Evolutionary conservation across 2,329 filamentous ascomycete species (phyloP).

Genomic region (Fusarium sp.): DNA sequence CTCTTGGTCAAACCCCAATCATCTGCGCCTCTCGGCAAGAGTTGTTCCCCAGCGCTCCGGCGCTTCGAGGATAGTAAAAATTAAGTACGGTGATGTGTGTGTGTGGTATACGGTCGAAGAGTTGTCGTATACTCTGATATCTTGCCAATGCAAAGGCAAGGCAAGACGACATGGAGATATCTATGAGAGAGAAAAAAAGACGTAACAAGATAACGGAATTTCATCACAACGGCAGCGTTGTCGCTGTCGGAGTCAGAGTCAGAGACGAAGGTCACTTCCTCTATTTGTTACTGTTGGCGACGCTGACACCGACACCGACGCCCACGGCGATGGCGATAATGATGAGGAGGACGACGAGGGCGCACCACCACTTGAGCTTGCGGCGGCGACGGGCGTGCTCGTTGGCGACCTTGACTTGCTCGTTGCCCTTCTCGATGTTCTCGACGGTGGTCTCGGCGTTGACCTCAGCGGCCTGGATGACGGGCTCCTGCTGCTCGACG

Average conservation of each 20-base stretch:
- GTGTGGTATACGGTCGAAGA: constrained; percentile 32
- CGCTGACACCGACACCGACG: constrained; percentile 67
- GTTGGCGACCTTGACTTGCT: constrained; percentile 78
- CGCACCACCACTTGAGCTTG: constrained; percentile 88
- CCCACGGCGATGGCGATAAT: constrained; percentile 69
- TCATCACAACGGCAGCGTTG: constrained; percentile 14
- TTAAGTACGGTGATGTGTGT: constrained; percentile 39
- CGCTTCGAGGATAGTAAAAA: constrained; percentile 41
- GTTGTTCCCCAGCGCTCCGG: constrained; percentile 30
- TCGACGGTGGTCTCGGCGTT: constrained; percentile 77
- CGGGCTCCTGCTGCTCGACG: constrained; percentile 79
- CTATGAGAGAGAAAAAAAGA: constrained; percentile 36
- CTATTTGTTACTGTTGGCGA: constrained; percentile 50
- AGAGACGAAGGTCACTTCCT: constrained; percentile 3
- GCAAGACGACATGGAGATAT: constrained; percentile 38
- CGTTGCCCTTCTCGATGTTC: constrained; percentile 79
- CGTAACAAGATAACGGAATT: constrained; percentile 35
- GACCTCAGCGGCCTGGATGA: constrained; percentile 74
- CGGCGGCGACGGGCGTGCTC: constrained; percentile 76
- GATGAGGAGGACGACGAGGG: constrained; percentile 73
- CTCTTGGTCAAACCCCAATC: constrained; percentile 22
- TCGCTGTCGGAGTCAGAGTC: not conserved
- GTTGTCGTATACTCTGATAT: constrained; percentile 33
- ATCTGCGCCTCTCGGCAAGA: constrained; percentile 24
- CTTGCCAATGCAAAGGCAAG: constrained; percentile 12